Percentiles rank a stretch among this genome's conserved stretches.
These are phyloP conservation scores for Zizania latifolia DNA, from an alignment of 176 grass and related monocot species.

Conservation along the genomic window DNA sequence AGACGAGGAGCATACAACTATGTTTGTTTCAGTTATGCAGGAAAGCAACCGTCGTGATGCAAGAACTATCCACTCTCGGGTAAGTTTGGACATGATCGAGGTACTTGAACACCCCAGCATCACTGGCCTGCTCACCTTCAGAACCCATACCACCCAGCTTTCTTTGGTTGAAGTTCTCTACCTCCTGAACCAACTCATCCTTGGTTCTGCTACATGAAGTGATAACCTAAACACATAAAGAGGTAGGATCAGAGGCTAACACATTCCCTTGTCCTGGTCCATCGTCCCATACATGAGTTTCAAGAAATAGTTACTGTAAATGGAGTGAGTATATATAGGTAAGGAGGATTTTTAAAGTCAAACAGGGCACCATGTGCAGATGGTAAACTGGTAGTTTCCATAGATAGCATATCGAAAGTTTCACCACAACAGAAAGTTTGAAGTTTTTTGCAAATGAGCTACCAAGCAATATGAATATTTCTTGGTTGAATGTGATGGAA, in stretches of 20 bases:
- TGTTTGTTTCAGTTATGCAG: constrained; percentile 38
- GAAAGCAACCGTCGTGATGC: constrained; percentile 65
- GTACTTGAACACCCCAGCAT: constrained; percentile 61
- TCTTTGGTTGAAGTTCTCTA: constrained; percentile 70
- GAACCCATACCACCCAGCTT: constrained; percentile 18
- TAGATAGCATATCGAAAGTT: not conserved
- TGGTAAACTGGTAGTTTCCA: not conserved
- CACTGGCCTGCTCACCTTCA: constrained; percentile 11
- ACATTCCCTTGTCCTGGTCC: not conserved
- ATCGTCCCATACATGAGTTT: not conserved
- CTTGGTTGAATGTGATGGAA: not conserved
- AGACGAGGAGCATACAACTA: not conserved
- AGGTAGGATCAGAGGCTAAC: not conserved
- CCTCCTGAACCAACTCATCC: constrained; percentile 78
- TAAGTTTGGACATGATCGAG: constrained; percentile 71
- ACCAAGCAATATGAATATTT: not conserved
- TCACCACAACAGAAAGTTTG: not conserved
- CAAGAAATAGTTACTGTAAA: not conserved
- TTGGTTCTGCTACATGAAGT: constrained; percentile 80
- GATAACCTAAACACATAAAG: constrained; percentile 47
- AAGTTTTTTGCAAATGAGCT: not conserved
- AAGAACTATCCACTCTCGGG: constrained; percentile 45
- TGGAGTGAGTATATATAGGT: not conserved
- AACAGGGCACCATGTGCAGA: not conserved
- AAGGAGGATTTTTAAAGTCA: not conserved